These are phyloP conservation scores for Xylaria intraflava DNA, from an alignment of 495 filamentous ascomycete species.

Conservation along the genomic window DNA sequence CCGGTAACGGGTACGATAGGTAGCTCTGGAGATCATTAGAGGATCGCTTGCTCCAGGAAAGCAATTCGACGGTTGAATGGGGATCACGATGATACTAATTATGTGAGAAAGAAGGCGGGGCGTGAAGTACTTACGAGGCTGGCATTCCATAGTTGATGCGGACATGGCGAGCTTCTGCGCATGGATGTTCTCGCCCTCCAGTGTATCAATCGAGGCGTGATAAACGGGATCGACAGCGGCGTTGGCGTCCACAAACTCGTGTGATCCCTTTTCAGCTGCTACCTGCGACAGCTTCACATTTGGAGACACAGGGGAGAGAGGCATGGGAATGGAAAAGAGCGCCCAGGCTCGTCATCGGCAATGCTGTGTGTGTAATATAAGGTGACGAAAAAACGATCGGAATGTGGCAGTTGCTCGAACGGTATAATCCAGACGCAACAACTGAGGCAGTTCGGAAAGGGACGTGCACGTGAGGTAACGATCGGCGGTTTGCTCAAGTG, in stretches of 20 bases:
- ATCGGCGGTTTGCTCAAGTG: too few species aligned
- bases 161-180: slow-evolving; percentile 8
- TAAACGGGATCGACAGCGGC: slow-evolving; percentile 2
- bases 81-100: too few species aligned
- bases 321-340: slow-evolving; percentile 22
- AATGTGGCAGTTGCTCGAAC: background rate
- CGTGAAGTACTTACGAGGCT: slow-evolving; percentile 13
- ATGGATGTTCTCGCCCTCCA: slow-evolving; percentile 9
- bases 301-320: slow-evolving; percentile 32
- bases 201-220: slow-evolving; percentile 2
- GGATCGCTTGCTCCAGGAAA: background rate
- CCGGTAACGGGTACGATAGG: background rate
- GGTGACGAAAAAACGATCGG: background rate
- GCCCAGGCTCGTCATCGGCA: background rate
- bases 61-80: background rate
- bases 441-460: background rate
- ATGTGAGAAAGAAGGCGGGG: background rate
- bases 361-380: background rate
- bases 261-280: slow-evolving; percentile 27
- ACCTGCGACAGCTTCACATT: slow-evolving; percentile 30
- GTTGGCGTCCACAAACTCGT: slow-evolving; percentile 24
- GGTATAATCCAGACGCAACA: too few species aligned
- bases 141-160: slow-evolving; percentile 1
- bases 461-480: background rate
- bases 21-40: slow-evolving; percentile 6